Conservation (phyloP, 768 basidiomycete genomes). For the Podaxis sp. region DNA sequence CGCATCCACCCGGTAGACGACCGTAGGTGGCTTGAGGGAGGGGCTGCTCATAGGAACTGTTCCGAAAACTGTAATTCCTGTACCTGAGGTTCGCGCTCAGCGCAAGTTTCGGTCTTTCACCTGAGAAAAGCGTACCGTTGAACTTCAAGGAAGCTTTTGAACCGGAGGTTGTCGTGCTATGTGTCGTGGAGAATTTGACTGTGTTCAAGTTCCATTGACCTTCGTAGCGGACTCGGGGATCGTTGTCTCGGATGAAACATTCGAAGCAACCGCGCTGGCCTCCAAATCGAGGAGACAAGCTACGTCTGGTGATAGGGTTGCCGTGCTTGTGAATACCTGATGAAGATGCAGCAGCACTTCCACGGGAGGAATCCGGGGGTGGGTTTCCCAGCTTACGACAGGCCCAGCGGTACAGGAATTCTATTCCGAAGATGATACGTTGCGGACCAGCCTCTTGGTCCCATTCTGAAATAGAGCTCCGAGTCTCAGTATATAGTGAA, state of each 20-base stretch:
- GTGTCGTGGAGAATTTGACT: slow-evolving; percentile 30
- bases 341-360: neutral
- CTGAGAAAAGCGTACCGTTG: slow-evolving; percentile 31
- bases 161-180: slow-evolving; percentile 32
- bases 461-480: neutral
- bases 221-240: slow-evolving; percentile 33
- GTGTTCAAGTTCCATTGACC: slow-evolving; percentile 36
- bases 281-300: neutral
- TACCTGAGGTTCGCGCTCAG: slow-evolving; percentile 29
- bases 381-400: neutral
- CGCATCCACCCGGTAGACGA: slow-evolving; percentile 39
- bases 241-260: slow-evolving; percentile 34
- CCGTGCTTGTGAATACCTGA: neutral
- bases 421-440: neutral
- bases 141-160: slow-evolving; percentile 36
- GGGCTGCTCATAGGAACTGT: slow-evolving; percentile 41
- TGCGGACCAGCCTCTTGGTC: neutral
- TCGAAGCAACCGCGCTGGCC: slow-evolving; percentile 13
- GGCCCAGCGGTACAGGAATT: neutral
- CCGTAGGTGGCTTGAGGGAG: slow-evolving; percentile 35
- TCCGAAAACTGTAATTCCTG: slow-evolving; percentile 45
- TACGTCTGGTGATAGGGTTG: neutral
- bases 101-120: neutral
- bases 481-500: neutral
- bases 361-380: neutral